Evolutionary conservation across 2,329 filamentous ascomycete species (phyloP).

Genomic region (Fusarium coicis): DNA sequence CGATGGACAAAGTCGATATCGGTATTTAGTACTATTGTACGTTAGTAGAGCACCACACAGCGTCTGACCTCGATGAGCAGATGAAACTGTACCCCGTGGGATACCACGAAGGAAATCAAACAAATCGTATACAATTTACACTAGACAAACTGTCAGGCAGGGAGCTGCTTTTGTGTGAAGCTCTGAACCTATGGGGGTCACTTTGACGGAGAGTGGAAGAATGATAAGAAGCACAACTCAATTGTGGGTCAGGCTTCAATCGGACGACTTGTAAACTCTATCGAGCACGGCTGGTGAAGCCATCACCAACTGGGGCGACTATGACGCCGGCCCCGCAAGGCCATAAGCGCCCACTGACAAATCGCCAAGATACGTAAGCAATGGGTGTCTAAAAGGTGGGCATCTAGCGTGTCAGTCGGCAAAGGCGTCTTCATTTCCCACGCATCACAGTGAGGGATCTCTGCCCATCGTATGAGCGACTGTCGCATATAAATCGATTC

Average conservation of each 20-base stretch:
- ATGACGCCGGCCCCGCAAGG: background rate
- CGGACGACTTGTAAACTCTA: conserved; percentile 14
- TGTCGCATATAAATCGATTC: background rate
- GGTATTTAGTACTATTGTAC: conserved; percentile 20
- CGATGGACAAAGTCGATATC: conserved; percentile 6
- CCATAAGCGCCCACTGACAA: background rate
- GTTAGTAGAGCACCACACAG: conserved; percentile 14
- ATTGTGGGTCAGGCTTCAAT: background rate
- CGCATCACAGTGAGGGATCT: background rate
- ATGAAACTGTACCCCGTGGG: background rate
- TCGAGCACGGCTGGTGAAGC: conserved; percentile 21
- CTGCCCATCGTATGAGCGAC: background rate
- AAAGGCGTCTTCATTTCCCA: background rate
- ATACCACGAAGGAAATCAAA: background rate
- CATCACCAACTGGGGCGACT: conserved; percentile 11
- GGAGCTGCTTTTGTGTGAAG: background rate
- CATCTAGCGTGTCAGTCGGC: background rate
- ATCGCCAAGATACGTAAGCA: background rate
- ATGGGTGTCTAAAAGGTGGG: background rate
- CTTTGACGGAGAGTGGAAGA: background rate
- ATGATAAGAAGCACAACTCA: background rate
- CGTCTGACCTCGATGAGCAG: background rate
- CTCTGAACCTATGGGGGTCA: background rate
- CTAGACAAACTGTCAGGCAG: background rate
- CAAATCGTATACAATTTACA: background rate